Evolutionary conservation across 768 basidiomycete genomes (phyloP), one percentile per base, ranked within the genome.

Genomic region (Piloderma croceum): DNA sequence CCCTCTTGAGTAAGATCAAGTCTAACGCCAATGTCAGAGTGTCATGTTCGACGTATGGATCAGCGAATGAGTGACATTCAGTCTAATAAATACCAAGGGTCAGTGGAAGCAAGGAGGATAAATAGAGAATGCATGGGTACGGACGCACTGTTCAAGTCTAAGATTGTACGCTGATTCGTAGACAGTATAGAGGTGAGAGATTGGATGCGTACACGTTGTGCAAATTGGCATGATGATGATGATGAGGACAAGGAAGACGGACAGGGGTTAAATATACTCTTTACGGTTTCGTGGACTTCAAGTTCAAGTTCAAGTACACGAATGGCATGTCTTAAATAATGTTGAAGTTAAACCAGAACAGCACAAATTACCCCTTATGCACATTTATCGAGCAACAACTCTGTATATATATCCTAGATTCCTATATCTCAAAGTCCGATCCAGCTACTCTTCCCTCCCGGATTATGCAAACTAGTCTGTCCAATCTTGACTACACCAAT

Each of bases 401-500:
- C n/a, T n/a, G n/a, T n/a, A n/a, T n/a, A n/a, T n/a, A n/a, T n/a
- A n/a, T n/a, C n/a, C n/a, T n/a, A n/a, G n/a, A n/a, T n/a, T n/a
- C n/a, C n/a, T n/a, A n/a, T n/a, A n/a, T n/a, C n/a, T 60, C 61
- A 83, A 31, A 93, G 63, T 15, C 94, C 94, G 42, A 96, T 92
- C 89, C 88, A 98, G 53, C 89, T 92, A 53, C 89, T 87, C 34
- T 86, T 71, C 3, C 94, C 94, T 2, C 79, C 77, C 0, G 92
- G 80, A 62, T 98, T 99, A 54, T 96, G 94, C 57, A 99, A 61
- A 48, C 78, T 77, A 23, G 91, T 93, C 64, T 97, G 92, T 4
- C 93, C 90, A 57, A 99, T 93, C 63, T 98, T 97, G 36, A 98
- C 74, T 22, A 77, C 49, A 4, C 70, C 61, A 57, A 70, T 55